Conservation (phyloP, 208 protist genomes). For the Leishmania arabica region DNA sequence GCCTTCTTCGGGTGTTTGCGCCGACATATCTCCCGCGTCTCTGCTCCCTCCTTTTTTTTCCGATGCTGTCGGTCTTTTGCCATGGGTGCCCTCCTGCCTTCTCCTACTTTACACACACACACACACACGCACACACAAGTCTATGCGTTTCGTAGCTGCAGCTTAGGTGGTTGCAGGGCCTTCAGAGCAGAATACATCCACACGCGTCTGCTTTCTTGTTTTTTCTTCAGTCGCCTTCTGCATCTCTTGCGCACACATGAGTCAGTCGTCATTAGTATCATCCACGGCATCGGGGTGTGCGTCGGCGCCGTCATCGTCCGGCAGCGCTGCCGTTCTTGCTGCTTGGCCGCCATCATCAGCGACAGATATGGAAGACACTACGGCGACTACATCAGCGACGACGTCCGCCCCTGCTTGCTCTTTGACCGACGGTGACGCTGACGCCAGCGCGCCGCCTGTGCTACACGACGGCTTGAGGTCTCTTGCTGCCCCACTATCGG, state of each 20-base stretch:
- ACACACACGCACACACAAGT: not conserved
- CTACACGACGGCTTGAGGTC: not conserved
- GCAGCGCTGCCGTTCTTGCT: not conserved
- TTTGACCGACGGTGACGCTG: not conserved
- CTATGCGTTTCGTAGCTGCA: not conserved
- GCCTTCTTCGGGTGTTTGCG: not conserved
- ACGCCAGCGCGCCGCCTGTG: not conserved
- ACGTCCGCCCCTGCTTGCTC: not conserved
- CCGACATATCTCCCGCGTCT: not conserved
- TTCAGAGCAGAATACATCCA: not conserved
- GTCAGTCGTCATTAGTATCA: not conserved
- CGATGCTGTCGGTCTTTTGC: not conserved
- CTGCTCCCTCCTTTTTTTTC: not conserved
- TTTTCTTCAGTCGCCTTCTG: not conserved
- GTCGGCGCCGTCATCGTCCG: not conserved
- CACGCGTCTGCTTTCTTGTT: not conserved
- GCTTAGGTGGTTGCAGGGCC: not conserved
- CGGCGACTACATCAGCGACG: not conserved
- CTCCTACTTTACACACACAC: not conserved
- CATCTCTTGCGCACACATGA: constrained; percentile 6
- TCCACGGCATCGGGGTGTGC: not conserved
- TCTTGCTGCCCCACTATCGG: not conserved
- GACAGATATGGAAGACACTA: not conserved
- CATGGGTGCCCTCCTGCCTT: not conserved
- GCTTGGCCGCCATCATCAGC: not conserved